Evolutionary conservation across 345 rosid genomes (phyloP).

Genomic region (Passiflora organensis): DNA sequence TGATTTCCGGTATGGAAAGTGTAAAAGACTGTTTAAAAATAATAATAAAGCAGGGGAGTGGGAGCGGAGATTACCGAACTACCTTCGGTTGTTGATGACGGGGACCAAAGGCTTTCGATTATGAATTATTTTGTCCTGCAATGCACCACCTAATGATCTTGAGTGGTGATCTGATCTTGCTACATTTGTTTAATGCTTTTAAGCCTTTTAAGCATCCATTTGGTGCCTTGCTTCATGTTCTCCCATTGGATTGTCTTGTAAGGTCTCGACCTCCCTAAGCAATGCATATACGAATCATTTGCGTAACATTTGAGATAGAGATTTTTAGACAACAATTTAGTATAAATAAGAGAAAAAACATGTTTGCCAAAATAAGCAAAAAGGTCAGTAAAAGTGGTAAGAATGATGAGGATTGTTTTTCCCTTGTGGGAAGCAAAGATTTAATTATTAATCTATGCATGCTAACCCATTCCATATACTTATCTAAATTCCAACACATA

Average conservation of each 20-base stretch:
- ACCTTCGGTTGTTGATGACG: constrained; percentile 35
- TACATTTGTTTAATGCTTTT: background rate
- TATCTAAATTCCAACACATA: too few relatives aligned
- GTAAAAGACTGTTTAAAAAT: constrained; percentile 14
- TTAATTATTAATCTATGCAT: too few relatives aligned
- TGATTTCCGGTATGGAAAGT: constrained; percentile 16
- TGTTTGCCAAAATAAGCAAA: too few relatives aligned
- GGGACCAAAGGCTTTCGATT: constrained; percentile 11
- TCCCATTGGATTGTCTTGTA: constrained; percentile 12
- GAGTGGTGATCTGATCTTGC: constrained; percentile 18
- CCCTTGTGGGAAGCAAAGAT: too few relatives aligned
- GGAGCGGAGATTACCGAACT: constrained; percentile 18
- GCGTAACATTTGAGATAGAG: too few relatives aligned
- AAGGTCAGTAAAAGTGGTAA: too few relatives aligned
- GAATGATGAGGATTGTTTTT: too few relatives aligned
- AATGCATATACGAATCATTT: constrained; percentile 3
- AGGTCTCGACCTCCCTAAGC: constrained; percentile 10
- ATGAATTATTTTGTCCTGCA: constrained; percentile 27
- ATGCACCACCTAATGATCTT: constrained; percentile 31
- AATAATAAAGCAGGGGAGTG: background rate
- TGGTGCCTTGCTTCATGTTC: constrained; percentile 12
- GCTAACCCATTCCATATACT: too few relatives aligned
- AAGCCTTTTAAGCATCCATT: background rate
- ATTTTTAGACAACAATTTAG: too few relatives aligned
- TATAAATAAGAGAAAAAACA: too few relatives aligned